Evolutionary conservation across 2,329 filamentous ascomycete genomes (phyloP).

Genomic region (Paraconiothyrium sp.): DNA sequence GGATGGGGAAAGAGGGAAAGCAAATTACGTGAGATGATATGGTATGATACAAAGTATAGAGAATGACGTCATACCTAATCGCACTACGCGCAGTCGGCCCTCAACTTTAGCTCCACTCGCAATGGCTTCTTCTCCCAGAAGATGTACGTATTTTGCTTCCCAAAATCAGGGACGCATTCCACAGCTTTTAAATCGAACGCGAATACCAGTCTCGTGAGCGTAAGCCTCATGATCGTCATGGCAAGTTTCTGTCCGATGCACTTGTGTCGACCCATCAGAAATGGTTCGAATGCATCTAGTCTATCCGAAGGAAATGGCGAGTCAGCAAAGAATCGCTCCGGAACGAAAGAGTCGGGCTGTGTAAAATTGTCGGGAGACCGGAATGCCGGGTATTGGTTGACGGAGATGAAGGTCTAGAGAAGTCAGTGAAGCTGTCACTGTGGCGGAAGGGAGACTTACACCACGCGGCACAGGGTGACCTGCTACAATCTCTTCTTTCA

Average conservation of each 20-base stretch:
- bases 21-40: no score
- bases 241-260: constrained; percentile 43
- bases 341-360: constrained; percentile 40
- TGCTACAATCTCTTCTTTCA: constrained; percentile 34
- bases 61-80: no score
- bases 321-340: constrained; percentile 44
- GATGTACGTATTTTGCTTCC: constrained; percentile 33
- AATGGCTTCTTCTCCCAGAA: constrained; percentile 34
- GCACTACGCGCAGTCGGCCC: no score
- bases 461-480: constrained; percentile 32
- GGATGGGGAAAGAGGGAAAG: no score
- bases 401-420: constrained; percentile 28
- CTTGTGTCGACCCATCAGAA: constrained; percentile 35
- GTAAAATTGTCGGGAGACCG: constrained; percentile 38
- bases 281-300: constrained; percentile 36
- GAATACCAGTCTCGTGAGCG: constrained; percentile 52
- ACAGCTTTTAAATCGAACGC: constrained; percentile 46
- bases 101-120: constrained; percentile 10
- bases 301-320: constrained; percentile 37
- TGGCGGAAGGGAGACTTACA: constrained; percentile 22
- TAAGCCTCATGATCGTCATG: constrained; percentile 46
- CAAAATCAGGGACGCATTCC: constrained; percentile 31
- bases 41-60: no score
- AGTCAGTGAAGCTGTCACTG: background rate
- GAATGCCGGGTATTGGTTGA: constrained; percentile 37